A percentile compares a stretch with the other conserved stretches of the same genome.
Evolutionary conservation across 306 rosid genomes (phyloP).

Genomic region (Glycine tomentella): DNA sequence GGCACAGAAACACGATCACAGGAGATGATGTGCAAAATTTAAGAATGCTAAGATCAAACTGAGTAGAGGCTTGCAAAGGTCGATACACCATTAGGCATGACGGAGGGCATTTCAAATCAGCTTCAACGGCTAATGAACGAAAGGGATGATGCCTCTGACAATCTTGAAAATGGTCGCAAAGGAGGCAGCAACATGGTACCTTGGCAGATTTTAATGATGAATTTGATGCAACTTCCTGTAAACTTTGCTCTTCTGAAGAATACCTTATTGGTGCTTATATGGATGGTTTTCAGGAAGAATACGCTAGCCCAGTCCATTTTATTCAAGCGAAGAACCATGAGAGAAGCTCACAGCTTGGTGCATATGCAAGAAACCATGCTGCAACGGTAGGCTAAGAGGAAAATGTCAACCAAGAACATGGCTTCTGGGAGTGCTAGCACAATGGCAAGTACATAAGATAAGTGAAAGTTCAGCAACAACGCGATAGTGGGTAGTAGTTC

Average conservation of each 20-base stretch:
- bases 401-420: neutral
- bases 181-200: neutral
- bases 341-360: neutral
- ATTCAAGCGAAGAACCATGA: neutral
- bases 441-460: neutral
- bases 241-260: neutral
- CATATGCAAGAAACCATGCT: neutral
- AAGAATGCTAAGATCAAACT: neutral
- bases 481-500: neutral
- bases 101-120: neutral
- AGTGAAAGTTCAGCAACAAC: neutral
- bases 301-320: neutral
- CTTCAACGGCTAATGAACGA: neutral
- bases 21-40: neutral
- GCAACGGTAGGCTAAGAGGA: too few relatives aligned
- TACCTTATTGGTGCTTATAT: neutral
- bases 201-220: neutral
- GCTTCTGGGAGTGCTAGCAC: neutral
- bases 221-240: neutral
- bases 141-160: neutral
- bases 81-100: neutral
- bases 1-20: neutral
- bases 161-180: neutral
- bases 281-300: neutral
- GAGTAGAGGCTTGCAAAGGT: neutral